phyloP scores from a whole-genome alignment of 345 rosid species.

The Salix caprea region DNA sequence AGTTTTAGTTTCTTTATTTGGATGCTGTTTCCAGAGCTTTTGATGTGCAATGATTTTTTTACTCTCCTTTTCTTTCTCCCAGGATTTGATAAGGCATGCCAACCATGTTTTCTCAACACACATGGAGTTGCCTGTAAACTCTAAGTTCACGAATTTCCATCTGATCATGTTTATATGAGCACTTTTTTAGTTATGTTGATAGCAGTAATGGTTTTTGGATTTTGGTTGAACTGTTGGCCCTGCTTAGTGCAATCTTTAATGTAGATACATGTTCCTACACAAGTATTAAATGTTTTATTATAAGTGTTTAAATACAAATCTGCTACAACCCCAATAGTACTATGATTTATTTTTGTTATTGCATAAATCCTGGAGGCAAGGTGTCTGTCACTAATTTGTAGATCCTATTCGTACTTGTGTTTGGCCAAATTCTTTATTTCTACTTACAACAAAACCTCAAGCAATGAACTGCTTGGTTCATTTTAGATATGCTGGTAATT shows the following conservation, averaged over 20 bases:
- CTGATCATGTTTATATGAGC: not conserved
- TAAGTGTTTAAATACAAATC: not conserved
- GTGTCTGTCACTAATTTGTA: not conserved
- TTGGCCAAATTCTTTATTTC: not conserved
- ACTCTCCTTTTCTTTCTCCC: not conserved
- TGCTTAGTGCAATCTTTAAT: conserved; percentile 18
- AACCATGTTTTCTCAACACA: not conserved
- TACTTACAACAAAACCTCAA: not conserved
- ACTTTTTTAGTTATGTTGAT: conserved; percentile 12
- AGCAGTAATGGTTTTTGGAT: conserved; percentile 12
- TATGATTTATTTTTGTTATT: not conserved
- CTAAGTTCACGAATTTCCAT: not conserved
- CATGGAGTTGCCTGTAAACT: not conserved
- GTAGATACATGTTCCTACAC: conserved; percentile 10
- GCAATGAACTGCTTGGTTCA: not conserved
- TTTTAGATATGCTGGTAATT: not conserved
- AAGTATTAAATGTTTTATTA: conserved; percentile 1
- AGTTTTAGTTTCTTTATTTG: not conserved
- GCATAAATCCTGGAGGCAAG: not conserved
- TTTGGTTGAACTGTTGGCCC: conserved; percentile 17
- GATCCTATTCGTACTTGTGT: not conserved
- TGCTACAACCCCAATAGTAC: too few species aligned
- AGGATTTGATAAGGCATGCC: not conserved
- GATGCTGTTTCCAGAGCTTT: not conserved
- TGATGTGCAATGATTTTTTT: not conserved